Base-by-base conservation (phyloP, 371 early-diverging fungal species). In the Saksenaea vasiformis region DNA sequence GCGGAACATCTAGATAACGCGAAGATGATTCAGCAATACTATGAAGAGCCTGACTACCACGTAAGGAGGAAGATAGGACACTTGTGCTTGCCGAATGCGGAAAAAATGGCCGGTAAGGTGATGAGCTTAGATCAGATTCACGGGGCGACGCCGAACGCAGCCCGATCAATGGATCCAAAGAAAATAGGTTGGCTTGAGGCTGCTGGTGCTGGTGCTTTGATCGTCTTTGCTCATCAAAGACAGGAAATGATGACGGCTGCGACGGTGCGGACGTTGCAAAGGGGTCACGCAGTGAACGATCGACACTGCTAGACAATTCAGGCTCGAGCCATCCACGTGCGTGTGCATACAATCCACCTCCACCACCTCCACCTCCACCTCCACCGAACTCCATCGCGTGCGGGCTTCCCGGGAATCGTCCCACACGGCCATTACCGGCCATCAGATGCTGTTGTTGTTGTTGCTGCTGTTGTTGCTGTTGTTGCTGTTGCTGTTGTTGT, bases 1-100 rank as follows among this genome's bases (percentile, higher is more conserved):
- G 69, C 17, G 72, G 70, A 54, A 58, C 61, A 51, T 72, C 44
- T 19, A 68, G 54, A 22, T 66, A 62, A 28, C 54, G 54, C 15
- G 31, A 39, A 26, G 54, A 60, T 19, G 61, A 61, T 36, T 69
- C 65, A 15, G 64, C 65, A 19, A 69, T 65, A 54, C 65, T 66
- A 51, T 64, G 68, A 19, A 68, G 57, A n/a, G 64, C 38, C 19
- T 59, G 55, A 8, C 27, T 43, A 19, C 61, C 56, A 11, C 54
- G 54, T 27, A 64, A 39, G 36, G 68, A 68, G 47, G 61, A 64
- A 35, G 68, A 63, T 8, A 62, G 51, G 55, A 51, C 43, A 17
- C 60, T 44, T n/a, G 17, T 47, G 22, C 51, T 47, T 47, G 51
- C 51, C 51, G 51, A 47, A 22, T 47, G 51, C n/a, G 51, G 24